A percentile compares a stretch with the other conserved stretches of the same genome.
Evolutionary conservation across 495 filamentous ascomycete species (phyloP).

Genomic region (Penicillium arizonense): DNA sequence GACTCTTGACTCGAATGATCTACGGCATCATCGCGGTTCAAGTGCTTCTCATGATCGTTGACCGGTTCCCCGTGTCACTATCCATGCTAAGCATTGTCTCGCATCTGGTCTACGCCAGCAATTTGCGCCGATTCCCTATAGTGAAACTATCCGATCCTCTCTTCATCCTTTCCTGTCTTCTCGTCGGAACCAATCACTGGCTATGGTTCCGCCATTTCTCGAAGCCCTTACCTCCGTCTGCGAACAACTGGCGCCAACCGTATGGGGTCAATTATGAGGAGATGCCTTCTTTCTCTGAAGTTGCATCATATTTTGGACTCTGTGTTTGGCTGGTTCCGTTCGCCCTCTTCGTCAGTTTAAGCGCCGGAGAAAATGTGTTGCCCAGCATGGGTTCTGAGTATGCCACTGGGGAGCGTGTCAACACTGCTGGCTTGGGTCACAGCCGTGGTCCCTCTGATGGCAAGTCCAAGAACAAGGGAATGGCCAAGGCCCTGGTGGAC

Average conservation of each 20-base stretch:
- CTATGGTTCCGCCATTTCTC: slow-evolving; percentile 97
- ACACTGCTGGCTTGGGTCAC: slow-evolving; percentile 38
- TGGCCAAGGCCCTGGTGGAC: slow-evolving; percentile 89
- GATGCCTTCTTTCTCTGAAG: slow-evolving; percentile 86
- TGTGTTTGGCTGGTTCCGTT: slow-evolving; percentile 98
- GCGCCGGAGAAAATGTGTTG: slow-evolving; percentile 90
- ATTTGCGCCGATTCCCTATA: slow-evolving; percentile 81
- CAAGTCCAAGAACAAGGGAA: slow-evolving; percentile 67
- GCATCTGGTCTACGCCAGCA: slow-evolving; percentile 86
- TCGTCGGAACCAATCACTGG: slow-evolving; percentile 92
- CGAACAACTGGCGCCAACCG: slow-evolving; percentile 48
- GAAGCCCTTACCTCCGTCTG: slow-evolving; percentile 37
- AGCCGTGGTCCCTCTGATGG: slow-evolving; percentile 40
- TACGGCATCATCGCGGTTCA: slow-evolving; percentile 79
- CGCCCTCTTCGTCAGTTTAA: slow-evolving; percentile 88
- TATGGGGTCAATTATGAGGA: slow-evolving; percentile 54
- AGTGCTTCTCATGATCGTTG: slow-evolving; percentile 70
- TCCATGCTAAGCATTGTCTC: slow-evolving; percentile 74
- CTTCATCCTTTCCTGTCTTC: slow-evolving; percentile 79
- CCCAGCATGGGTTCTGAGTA: slow-evolving; percentile 78
- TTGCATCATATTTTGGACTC: slow-evolving; percentile 92
- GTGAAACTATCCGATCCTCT: slow-evolving; percentile 87
- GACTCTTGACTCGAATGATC: slow-evolving; percentile 78
- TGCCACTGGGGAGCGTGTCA: slow-evolving; percentile 55
- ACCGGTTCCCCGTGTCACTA: slow-evolving; percentile 76